Percentiles rank a stretch among this genome's conserved stretches.
Evolutionary conservation across 1,139 yeast species (phyloP).

Genomic region (Kodamaea ohmeri): DNA sequence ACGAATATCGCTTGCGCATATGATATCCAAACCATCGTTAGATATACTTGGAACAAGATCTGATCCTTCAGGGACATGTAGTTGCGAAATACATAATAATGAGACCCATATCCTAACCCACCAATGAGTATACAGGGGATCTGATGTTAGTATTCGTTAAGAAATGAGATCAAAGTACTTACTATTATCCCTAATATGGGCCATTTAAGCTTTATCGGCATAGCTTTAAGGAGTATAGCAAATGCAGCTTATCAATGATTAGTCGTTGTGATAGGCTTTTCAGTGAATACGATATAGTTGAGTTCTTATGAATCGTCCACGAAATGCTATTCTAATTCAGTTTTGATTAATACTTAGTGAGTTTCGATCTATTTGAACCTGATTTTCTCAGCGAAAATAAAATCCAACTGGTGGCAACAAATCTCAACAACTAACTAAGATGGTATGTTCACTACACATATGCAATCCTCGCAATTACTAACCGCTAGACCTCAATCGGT

Average conservation of each 20-base stretch:
- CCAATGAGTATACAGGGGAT: constrained; percentile 67
- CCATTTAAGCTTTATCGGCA: constrained; percentile 48
- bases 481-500: constrained; percentile 77
- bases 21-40: constrained; percentile 68
- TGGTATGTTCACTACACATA: constrained; percentile 13
- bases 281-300: too few relatives aligned
- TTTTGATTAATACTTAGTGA: too few relatives aligned
- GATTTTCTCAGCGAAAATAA: constrained; percentile 4
- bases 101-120: constrained; percentile 62
- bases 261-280: too few relatives aligned
- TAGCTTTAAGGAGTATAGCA: too few relatives aligned
- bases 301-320: too few relatives aligned
- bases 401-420: constrained; percentile 15
- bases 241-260: too few relatives aligned
- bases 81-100: constrained; percentile 52
- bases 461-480: constrained; percentile 17
- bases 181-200: constrained; percentile 58
- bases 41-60: constrained; percentile 45
- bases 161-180: constrained; percentile 21
- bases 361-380: not conserved
- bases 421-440: constrained; percentile 8
- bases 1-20: constrained; percentile 58
- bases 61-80: constrained; percentile 42
- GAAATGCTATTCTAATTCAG: too few relatives aligned
- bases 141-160: constrained; percentile 27